These are phyloP conservation scores for Lodderomyces pseudojiufengensis DNA, from an alignment of 1,139 yeast species.

Conservation along the genomic window DNA sequence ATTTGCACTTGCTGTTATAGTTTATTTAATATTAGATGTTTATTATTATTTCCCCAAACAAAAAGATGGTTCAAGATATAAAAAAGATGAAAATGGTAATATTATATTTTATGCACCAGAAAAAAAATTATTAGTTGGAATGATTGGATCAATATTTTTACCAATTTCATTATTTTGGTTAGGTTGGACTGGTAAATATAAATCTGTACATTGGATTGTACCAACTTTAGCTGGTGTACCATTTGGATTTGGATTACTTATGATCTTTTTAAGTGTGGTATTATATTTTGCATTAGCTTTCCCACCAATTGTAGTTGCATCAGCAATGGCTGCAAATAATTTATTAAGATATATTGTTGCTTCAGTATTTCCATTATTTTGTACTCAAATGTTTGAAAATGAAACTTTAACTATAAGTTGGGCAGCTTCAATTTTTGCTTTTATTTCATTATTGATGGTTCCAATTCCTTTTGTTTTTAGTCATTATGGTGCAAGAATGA, in stretches of 20 bases:
- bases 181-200: slow-evolving; percentile 66
- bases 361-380: slow-evolving; percentile 50
- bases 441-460: slow-evolving; percentile 31
- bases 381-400: slow-evolving; percentile 40
- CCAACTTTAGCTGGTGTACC: slow-evolving; percentile 74
- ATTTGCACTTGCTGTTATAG: slow-evolving; percentile 47
- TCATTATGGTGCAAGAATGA: slow-evolving; percentile 51
- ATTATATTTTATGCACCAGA: slow-evolving; percentile 41
- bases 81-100: slow-evolving; percentile 54
- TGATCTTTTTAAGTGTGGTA: slow-evolving; percentile 70
- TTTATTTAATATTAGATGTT: slow-evolving; percentile 50
- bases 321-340: slow-evolving; percentile 79
- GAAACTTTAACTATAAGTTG: slow-evolving; percentile 29
- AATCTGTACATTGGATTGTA: slow-evolving; percentile 67
- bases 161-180: slow-evolving; percentile 77
- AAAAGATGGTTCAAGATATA: slow-evolving; percentile 61
- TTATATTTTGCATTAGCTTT: slow-evolving; percentile 69
- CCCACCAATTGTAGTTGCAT: slow-evolving; percentile 72
- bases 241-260: slow-evolving; percentile 69
- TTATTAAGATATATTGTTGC: slow-evolving; percentile 66
- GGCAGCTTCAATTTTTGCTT: slow-evolving; percentile 38
- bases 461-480: slow-evolving; percentile 47
- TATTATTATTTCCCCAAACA: slow-evolving; percentile 50
- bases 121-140: slow-evolving; percentile 39
- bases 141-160: slow-evolving; percentile 58